Base-by-base conservation (phyloP, 176 grass and related monocot genomes). In the Avena atlantica region DNA sequence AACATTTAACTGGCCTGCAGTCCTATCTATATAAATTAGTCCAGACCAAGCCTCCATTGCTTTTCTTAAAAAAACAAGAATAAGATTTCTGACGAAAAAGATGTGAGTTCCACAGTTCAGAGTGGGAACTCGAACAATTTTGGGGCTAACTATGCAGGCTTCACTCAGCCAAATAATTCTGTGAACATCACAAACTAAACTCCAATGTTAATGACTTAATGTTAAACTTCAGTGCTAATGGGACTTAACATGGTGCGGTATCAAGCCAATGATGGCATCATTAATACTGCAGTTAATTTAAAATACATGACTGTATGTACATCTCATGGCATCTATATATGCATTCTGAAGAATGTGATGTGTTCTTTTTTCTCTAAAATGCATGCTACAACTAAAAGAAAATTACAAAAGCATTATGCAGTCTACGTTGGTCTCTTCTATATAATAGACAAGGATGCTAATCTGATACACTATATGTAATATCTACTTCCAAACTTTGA, bases 271-370 rank as follows among this genome's bases (percentile, higher is more conserved):
- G 51, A 17, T 14, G 40, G 21, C n/a, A 51, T 52, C 23, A 51
- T 4, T 52, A 65, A 51, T 82, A 45, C 15, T 19, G 59, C 9
- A 52, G 12, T 24, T 52, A 21, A 75, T 75, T 51, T 42, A 6
- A 62, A 76, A 9, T 37, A 20, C 19, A 62, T 52, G 9, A 79
- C 45, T 80, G 56, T 42, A 72, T 71, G 8, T 63, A 81, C 24
- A 80, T 78, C 40, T 70, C 66, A 78, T 21, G 15, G 9, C 27
- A 73, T 62, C 23, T 71, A 12, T 62, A 81, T 7, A 80, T 42
- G 20, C 19, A 74, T 73, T 80, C 48, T 31, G 23, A 36, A 86
- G 65, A 29, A 61, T 31, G 14, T 34, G 74, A 31, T 76, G 15
- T 63, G 27, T 76, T 66, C 5, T 76, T 3, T 31, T 31, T 66